phyloP scores from a whole-genome alignment of 1,139 yeast genomes.

The Yamadazyma spencermartinsiae region DNA sequence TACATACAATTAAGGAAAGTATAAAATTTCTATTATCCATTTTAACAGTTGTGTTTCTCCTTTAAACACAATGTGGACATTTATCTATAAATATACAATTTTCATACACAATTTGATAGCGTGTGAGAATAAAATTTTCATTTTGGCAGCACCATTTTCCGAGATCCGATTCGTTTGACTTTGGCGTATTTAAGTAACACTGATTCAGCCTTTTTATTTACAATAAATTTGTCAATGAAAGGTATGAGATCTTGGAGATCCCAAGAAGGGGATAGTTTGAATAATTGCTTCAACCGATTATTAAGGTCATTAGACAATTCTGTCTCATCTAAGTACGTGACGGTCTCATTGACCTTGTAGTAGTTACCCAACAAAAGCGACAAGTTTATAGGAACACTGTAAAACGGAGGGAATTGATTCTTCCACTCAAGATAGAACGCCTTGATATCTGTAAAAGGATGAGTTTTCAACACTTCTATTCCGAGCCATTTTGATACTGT shows the following conservation, averaged over 20 bases:
- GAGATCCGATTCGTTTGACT: constrained; percentile 58
- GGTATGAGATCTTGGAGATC: constrained; percentile 71
- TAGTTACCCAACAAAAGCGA: constrained; percentile 54
- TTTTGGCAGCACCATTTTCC: constrained; percentile 21
- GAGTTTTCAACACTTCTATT: constrained; percentile 45
- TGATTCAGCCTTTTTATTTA: constrained; percentile 62
- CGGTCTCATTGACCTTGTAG: constrained; percentile 45
- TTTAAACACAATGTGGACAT: no score
- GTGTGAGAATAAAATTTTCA: not conserved
- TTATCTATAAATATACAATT: not conserved
- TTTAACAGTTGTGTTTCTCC: no score
- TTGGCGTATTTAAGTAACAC: constrained; percentile 76
- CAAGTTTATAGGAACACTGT: constrained; percentile 56
- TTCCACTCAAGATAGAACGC: constrained; percentile 67
- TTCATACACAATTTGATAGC: not conserved
- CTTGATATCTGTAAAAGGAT: constrained; percentile 27
- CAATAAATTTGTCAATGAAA: constrained; percentile 57
- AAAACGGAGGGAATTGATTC: constrained; percentile 63
- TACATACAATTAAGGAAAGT: constrained; percentile 16
- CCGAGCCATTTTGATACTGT: constrained; percentile 63
- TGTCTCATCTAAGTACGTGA: constrained; percentile 53
- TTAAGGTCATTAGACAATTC: constrained; percentile 52
- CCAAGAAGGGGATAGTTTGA: constrained; percentile 67
- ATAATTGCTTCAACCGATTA: constrained; percentile 60
- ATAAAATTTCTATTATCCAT: constrained; percentile 1